A percentile compares a stretch with the other conserved stretches of the same genome.
Conservation (phyloP, 805 yeast species). For the Ascoidea tarda region DNA sequence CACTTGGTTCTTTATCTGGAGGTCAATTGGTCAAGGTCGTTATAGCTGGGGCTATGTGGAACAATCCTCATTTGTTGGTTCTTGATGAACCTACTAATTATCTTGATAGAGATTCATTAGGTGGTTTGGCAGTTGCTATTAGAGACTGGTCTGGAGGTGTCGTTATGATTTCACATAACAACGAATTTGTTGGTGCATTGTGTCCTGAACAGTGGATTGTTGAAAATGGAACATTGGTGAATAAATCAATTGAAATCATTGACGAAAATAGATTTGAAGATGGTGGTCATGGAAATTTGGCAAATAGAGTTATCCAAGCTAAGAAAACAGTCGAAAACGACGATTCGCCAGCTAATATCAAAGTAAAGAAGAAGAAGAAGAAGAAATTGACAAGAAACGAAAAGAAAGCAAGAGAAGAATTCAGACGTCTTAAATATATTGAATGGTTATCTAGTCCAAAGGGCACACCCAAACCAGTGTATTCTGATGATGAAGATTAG, state of each 20-base stretch:
- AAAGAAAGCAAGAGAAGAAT: slow-evolving; percentile 77
- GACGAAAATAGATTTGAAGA: slow-evolving; percentile 77
- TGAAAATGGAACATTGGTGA: slow-evolving; percentile 80
- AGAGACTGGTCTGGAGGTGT: slow-evolving; percentile 99
- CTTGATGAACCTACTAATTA: slow-evolving; percentile 98
- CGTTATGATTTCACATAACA: slow-evolving; percentile 95
- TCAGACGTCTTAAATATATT: slow-evolving; percentile 86
- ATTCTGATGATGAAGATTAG: slow-evolving; percentile 80
- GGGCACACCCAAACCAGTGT: slow-evolving; percentile 93
- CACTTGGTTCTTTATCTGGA: slow-evolving; percentile 91
- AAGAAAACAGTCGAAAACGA: slow-evolving; percentile 46
- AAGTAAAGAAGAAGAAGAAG: slow-evolving; percentile 87
- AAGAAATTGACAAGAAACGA: slow-evolving; percentile 88
- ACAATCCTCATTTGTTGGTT: slow-evolving; percentile 92
- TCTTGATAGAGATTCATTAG: slow-evolving; percentile 93
- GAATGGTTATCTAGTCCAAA: slow-evolving; percentile 95
- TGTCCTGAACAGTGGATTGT: slow-evolving; percentile 99
- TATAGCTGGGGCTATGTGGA: slow-evolving; percentile 99
- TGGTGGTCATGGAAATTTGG: slow-evolving; percentile 45
- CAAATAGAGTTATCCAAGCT: slow-evolving; percentile 29
- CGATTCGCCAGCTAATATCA: slow-evolving; percentile 92
- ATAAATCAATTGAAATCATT: slow-evolving; percentile 65
- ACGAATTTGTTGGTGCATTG: slow-evolving; percentile 91
- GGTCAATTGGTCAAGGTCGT: slow-evolving; percentile 98
- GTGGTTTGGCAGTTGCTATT: slow-evolving; percentile 94